Percentiles rank a stretch among this genome's conserved stretches.
These are phyloP conservation scores for Acacia crassicarpa DNA, from an alignment of 306 rosid genomes.

Conservation along the genomic window DNA sequence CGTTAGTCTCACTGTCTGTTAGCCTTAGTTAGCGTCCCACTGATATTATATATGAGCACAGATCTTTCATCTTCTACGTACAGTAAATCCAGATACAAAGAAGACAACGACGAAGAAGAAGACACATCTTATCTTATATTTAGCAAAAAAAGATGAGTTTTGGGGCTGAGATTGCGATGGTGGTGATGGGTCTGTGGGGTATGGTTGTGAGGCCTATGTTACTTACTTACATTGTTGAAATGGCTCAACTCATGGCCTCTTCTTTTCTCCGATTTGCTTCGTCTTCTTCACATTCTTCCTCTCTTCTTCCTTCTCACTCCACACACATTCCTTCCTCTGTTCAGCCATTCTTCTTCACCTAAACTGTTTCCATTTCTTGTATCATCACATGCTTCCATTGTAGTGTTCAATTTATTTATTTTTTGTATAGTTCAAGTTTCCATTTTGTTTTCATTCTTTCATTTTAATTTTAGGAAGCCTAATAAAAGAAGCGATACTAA, in stretches of 20 bases:
- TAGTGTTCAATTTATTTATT: neutral
- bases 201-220: conserved; percentile 39
- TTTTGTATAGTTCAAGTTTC: neutral
- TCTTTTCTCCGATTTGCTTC: neutral
- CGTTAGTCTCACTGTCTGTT: neutral
- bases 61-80: too few species aligned
- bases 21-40: neutral
- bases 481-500: too few species aligned
- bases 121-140: neutral
- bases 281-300: neutral
- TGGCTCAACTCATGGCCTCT: neutral
- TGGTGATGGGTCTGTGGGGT: conserved; percentile 46
- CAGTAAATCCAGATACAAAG: neutral
- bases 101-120: neutral
- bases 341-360: neutral
- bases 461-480: too few species aligned
- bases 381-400: neutral
- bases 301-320: neutral
- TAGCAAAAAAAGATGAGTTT: conserved; percentile 25
- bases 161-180: conserved; percentile 33
- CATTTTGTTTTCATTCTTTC: neutral
- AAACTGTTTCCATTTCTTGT: neutral
- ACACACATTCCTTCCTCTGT: neutral
- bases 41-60: too few species aligned
- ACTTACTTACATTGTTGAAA: conserved; percentile 33